Percentiles rank a stretch among this genome's conserved stretches.
Conservation (phyloP, 768 basidiomycete species). For the Mycena olivaceomarginata region DNA sequence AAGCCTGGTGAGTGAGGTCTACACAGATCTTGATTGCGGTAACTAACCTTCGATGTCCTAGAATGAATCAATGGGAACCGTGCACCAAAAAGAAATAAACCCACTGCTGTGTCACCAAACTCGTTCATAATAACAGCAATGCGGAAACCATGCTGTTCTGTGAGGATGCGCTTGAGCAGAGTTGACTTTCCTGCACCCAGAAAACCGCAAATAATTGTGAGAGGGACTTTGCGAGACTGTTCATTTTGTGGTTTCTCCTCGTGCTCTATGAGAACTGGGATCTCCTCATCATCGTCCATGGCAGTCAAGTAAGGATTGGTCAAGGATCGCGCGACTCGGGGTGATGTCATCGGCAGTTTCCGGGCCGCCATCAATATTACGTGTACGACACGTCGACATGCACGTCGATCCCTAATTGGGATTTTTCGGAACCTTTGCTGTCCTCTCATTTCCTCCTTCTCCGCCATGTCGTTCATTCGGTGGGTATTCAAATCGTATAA, state of each 20-base stretch:
- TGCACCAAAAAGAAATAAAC: conserved; percentile 48
- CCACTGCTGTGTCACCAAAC: conserved; percentile 95
- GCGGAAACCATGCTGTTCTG: conserved; percentile 94
- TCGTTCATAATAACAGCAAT: conserved; percentile 99
- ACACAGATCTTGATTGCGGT: not conserved
- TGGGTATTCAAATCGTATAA: conserved; percentile 3
- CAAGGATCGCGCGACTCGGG: not conserved
- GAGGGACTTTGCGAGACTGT: conserved; percentile 71
- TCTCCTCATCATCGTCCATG: conserved; percentile 74
- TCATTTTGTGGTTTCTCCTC: conserved; percentile 20
- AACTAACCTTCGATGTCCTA: conserved; percentile 94
- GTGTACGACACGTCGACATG: not conserved
- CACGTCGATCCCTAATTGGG: conserved; percentile 32
- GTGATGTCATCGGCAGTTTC: not conserved
- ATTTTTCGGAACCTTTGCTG: not conserved
- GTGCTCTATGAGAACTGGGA: conserved; percentile 66
- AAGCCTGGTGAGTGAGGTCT: conserved; percentile 19
- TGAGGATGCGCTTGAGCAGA: conserved; percentile 91
- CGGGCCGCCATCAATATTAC: not conserved
- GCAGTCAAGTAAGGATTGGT: not conserved
- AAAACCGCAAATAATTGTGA: conserved; percentile 97
- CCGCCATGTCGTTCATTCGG: conserved; percentile 49
- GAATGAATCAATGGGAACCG: conserved; percentile 45
- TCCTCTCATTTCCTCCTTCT: not conserved
- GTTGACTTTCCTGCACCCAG: conserved; percentile 97